Conservation (phyloP, 2,329 filamentous ascomycete species). For the Scopulariopsis brevicaulis region DNA sequence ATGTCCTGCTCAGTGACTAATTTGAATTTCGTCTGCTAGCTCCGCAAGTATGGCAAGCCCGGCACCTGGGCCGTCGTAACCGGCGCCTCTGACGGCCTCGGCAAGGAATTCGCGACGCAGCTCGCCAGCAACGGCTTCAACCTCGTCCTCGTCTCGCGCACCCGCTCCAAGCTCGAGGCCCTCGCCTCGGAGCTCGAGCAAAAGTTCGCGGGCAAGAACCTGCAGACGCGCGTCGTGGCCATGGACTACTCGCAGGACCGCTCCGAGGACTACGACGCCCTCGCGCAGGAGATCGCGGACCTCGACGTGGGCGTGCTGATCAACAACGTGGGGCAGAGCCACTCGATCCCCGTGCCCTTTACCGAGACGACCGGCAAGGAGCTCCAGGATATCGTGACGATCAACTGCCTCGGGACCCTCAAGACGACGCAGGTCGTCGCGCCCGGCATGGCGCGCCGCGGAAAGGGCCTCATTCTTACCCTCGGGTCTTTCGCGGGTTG, state of each 20-base stretch:
- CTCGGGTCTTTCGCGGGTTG: constrained; percentile 97
- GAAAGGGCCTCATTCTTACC: constrained; percentile 80
- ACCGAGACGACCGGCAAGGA: constrained; percentile 67
- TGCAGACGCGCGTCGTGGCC: constrained; percentile 67
- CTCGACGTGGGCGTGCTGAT: constrained; percentile 80
- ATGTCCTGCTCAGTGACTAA: background rate
- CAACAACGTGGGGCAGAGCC: constrained; percentile 95
- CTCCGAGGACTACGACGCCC: constrained; percentile 66
- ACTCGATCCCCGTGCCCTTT: constrained; percentile 87
- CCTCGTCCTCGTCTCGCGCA: constrained; percentile 87
- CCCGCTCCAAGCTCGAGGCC: constrained; percentile 76
- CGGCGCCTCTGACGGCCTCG: constrained; percentile 90
- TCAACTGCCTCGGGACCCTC: constrained; percentile 89
- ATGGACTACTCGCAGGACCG: constrained; percentile 87
- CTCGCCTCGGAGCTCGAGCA: constrained; percentile 65
- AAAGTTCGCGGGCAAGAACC: constrained; percentile 47
- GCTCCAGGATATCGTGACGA: constrained; percentile 80
- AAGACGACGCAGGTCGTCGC: constrained; percentile 77
- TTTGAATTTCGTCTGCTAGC: constrained; percentile 33
- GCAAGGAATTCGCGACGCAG: constrained; percentile 90
- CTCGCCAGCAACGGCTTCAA: constrained; percentile 90
- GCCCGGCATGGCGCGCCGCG: constrained; percentile 74
- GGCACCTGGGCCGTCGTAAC: constrained; percentile 93
- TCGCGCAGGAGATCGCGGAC: constrained; percentile 56
- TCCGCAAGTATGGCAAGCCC: constrained; percentile 80